Base-by-base conservation (phyloP, 345 rosid genomes). In the Citrus sinensis region DNA sequence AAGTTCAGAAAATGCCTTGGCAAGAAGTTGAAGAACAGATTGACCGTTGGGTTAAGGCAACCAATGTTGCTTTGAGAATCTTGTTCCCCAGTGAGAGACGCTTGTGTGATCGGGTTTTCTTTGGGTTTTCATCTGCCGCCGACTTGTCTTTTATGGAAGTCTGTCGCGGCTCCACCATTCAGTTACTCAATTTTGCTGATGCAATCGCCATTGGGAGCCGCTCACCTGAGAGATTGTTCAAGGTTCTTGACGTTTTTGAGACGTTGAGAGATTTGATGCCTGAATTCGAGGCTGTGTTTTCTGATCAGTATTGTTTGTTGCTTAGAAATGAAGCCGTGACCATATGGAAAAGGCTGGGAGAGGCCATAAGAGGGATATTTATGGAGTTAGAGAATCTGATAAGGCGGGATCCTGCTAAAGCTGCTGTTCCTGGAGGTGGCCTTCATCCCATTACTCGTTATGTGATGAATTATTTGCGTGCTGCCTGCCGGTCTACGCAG, bases 331-430 rank as follows among this genome's bases (percentile, higher is more conserved):
- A 93, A 69, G 99, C 97, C 0, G 63, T 85, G 1, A 86, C 90
- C 0, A 88, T 93, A 66, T 92, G 97, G 97, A 95, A 90, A 81
- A 85, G 93, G 68, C 73, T 93, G 64, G 92, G 97, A 51, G 98
- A 91, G 67, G 91, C 95, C 1, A 85, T 93, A 4, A 86, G 92
- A 80, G 98, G 96, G 63, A 92, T 90, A 39, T 93, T 95, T 61
- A 93, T 93, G 99, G 98, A 95, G 73, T 89, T 95, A 70, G 98
- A 95, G 88, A 92, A 95, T 87, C 63, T 92, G 76, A 93, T 95
- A 67, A 82, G 93, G 30, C 88, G 98, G n/a, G 99, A 95, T 79
- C 97, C 97, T 0, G 92, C 94, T 0, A 93, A 92, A 76, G 86
- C 92, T 60, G 88, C 92, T 0, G 97, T 95, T 76, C 98, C 97